Base-by-base conservation (phyloP, 2,329 filamentous ascomycete species). In the Ploettnerulaceae sp. region DNA sequence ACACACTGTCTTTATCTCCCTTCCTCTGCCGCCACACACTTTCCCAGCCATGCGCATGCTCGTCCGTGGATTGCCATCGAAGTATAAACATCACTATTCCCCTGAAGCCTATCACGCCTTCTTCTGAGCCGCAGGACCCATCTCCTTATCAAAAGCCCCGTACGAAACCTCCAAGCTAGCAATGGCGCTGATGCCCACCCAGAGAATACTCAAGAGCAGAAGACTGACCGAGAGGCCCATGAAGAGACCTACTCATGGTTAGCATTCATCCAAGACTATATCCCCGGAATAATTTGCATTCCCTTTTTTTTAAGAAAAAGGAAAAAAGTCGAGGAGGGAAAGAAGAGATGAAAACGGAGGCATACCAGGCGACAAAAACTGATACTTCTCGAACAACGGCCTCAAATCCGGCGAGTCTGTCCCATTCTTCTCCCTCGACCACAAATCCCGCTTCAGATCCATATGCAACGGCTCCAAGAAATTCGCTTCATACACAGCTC, bases 61-160 rank as follows among this genome's bases (percentile, higher is more conserved):
- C n/a, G n/a, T n/a, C n/a, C n/a, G n/a, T n/a, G n/a, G n/a, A n/a
- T n/a, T n/a, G n/a, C n/a, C n/a, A n/a, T 32, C 11, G 31, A 15
- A 37, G 1, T 25, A 2, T 14, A n/a, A 20, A 17, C 14, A 9
- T 15, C 35, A 28, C n/a, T 9, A 26, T 7, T 5, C 5, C 6
- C 11, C 29, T 15, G 5, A 18, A 28, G 42, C 35, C 25, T 67
- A 69, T 58, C 75, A 76, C 68, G 83, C 76, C 7, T 39, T 35
- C 72, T 89, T 95, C 79, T 90, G 87, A 24, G 85, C 85, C 28
- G 81, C 74, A n/a, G 89, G 87, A 0, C 89, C 88, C 74, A 89
- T 95, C 59, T 96, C 91, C 74, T 95, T 96, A 65, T 94, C 91
- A 64, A 97, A 98, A 1, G 93, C 89, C 53, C 86, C 89, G 66